Evolutionary conservation across 768 basidiomycete species (phyloP), one percentile per base, ranked within the genome.

Genomic region (Guyanaporus albipodus): DNA sequence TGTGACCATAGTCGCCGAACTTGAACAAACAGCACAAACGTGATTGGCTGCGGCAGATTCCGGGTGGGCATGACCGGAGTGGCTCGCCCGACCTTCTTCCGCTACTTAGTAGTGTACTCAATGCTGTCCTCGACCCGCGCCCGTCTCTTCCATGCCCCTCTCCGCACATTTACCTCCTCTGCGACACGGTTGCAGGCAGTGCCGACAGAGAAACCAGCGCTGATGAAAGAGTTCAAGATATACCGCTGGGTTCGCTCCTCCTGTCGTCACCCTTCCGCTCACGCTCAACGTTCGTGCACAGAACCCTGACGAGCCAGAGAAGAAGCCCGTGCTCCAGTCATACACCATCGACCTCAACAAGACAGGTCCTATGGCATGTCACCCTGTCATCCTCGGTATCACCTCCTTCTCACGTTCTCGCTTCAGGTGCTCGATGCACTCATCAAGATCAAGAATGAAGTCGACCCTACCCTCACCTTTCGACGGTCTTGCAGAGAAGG

Each of bases 381-480:
- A n/a, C 38, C 28, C 28, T 14, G 29, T 26, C 8, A 39, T 41
- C 34, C 44, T 53, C 24, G 26, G 28, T 29, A 10, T 29, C 11
- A 29, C 28, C 10, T 29, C 11, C 22, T 7, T 26, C 44, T 58
- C 3, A 53, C 42, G 8, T 31, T 3, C 15, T 19, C 8, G 17
- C 26, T 39, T 28, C 41, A 85, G 85, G 68, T 93, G 43, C 83
- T 94, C 46, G 91, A 95, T 59, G 91, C 90, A 2, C 82, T 94
- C 58, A 96, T 97, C 73, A 97, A 98, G 73, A 97, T 99, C 66
- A 99, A 99, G 82, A 97, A 96, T 69, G 95, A 98, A 68, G 63
- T 95, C 23, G 96, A 98, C 72, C 89, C 95, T 3, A 98, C 95
- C 2, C 77, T 99, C 26, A 97, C 95, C 6, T 98, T 99, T 77